Evolutionary conservation across 2,329 filamentous ascomycete genomes (phyloP), one percentile per base, ranked within the genome.

Genomic region (Aspergillus sp.): DNA sequence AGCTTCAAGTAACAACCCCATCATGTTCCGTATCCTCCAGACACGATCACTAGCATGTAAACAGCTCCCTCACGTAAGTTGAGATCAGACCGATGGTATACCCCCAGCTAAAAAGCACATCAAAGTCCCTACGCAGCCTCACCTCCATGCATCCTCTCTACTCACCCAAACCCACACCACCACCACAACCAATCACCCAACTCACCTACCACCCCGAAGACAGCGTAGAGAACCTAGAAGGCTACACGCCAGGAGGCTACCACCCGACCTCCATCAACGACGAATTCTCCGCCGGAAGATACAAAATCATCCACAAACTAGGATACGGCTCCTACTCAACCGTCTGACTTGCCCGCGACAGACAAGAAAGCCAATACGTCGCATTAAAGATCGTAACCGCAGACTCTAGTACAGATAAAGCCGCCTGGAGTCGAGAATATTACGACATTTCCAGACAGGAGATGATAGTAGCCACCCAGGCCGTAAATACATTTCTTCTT

Each of bases 161-260:
- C 30, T 11, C 30, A 32, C 10, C 8, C 30, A 32, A 10, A 4
- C 10, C 8, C 8, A 32, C 21, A 21, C 21, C 30, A 32, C 30
- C 30, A 11, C 30, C 30, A 11, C 2, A 11, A 11, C 10, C 30
- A 11, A 32, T 32, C 8, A 32, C 3, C 30, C 2, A 32, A 11
- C 8, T 3, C 67, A 68, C 79, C 2, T 83, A 82, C 63, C 62
- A 42, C 17, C 41, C 17, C 10, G n/a, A 54, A 42, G 51, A 54
- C 10, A 17, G 17, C 17, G 51, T 39, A 17, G 51, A 53, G 51
- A n/a, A 39, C 13, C 51, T 53, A 10, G 39, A 57, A n/a, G 13
- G 36, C 10, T 57, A 57, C 21, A 8, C 21, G 1, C 44, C 30
- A 2, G 54, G 54, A 10, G 54, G 54, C 2, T 57, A 57, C 23